Evolutionary conservation across 1,284 basidiomycete species (phyloP).

Genomic region (Pyrrhoderma lamaoense): DNA sequence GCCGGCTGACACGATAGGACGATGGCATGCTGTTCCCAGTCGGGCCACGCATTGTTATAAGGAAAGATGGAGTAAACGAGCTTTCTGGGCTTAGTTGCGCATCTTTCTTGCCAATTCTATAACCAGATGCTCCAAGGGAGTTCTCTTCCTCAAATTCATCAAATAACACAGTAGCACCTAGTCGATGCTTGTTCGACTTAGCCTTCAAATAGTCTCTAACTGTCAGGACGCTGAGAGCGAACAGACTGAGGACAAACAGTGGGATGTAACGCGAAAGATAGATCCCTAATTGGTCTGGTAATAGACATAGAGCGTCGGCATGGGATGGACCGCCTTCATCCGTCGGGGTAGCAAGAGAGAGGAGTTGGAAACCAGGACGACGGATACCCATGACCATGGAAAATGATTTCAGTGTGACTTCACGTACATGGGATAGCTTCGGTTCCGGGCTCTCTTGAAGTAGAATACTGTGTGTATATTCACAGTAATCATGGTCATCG

Average conservation of each 20-base stretch:
- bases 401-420: conserved; percentile 80
- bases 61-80: too few relatives aligned
- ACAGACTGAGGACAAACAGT: conserved; percentile 35
- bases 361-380: conserved; percentile 78
- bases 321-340: conserved; percentile 18
- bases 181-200: too few relatives aligned
- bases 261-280: conserved; percentile 54
- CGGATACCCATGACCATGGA: conserved; percentile 74
- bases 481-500: conserved; percentile 87
- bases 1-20: too few relatives aligned
- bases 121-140: too few relatives aligned
- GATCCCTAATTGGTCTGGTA: conserved; percentile 62
- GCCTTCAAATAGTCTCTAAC: not conserved
- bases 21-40: too few relatives aligned
- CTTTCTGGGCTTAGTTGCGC: too few relatives aligned
- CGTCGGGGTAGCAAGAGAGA: conserved; percentile 56
- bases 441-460: conserved; percentile 20
- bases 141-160: too few relatives aligned
- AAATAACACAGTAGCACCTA: too few relatives aligned
- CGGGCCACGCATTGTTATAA: too few relatives aligned
- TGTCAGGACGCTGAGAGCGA: conserved; percentile 28
- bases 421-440: conserved; percentile 34
- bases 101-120: too few relatives aligned
- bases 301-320: conserved; percentile 53
- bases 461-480: conserved; percentile 49